A percentile compares a stretch with the other conserved stretches of the same genome.
Conservation (phyloP, 23 red algal species). For the Chondrus crispus region DNA sequence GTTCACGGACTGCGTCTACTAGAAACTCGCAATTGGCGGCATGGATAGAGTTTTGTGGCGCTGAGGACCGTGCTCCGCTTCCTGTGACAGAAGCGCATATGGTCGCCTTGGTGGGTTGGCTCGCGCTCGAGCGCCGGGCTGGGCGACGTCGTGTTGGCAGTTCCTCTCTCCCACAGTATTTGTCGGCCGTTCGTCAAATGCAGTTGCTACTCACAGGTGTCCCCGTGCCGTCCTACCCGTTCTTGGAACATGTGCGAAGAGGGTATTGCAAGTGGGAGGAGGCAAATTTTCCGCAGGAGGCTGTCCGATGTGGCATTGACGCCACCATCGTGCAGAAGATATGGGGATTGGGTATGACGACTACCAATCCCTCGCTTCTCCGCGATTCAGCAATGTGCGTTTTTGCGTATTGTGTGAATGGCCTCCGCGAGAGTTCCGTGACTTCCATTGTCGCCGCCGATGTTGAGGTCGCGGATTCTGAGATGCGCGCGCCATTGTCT, state of each 20-base stretch:
- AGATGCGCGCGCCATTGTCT: background rate
- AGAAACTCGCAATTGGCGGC: background rate
- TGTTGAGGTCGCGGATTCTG: background rate
- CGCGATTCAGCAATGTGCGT: background rate
- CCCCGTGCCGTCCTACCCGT: background rate
- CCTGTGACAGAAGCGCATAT: constrained; percentile 15
- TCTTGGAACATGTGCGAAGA: background rate
- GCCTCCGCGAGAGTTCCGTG: background rate
- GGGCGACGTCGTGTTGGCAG: background rate
- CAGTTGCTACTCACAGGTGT: background rate
- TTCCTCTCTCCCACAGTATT: constrained; percentile 6
- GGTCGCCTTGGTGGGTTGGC: constrained; percentile 12
- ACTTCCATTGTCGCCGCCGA: background rate
- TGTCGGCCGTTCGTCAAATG: constrained; percentile 3
- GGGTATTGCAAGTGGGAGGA: background rate
- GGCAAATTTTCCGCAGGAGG: background rate
- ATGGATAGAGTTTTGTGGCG: background rate
- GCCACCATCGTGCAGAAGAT: background rate
- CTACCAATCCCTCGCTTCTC: background rate
- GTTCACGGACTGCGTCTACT: background rate
- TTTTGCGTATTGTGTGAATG: background rate
- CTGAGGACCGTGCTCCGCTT: background rate
- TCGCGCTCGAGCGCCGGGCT: background rate
- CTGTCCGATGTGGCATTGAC: background rate
- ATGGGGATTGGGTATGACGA: background rate